These are phyloP conservation scores for Thermothelomyces thermophilus DNA, from an alignment of 2,329 filamentous ascomycete genomes.

Conservation along the genomic window DNA sequence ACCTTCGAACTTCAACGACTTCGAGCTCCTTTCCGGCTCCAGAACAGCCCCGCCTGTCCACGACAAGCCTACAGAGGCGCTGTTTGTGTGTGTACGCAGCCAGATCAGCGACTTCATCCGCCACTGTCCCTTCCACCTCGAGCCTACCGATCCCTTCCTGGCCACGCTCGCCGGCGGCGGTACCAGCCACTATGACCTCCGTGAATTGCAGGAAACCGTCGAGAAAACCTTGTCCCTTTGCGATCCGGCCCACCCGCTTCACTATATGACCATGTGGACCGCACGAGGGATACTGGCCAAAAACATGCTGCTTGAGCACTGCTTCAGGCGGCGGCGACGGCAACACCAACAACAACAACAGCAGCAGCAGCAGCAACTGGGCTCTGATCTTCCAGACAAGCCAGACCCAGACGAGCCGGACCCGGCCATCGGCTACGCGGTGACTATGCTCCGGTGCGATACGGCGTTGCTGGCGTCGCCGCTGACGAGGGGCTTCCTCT, in stretches of 20 bases:
- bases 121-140: constrained; percentile 30
- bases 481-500: constrained; percentile 31
- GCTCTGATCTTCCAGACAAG: no score
- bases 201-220: constrained; percentile 33
- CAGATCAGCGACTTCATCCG: constrained; percentile 36
- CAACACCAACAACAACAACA: constrained; percentile 24
- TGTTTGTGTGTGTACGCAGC: constrained; percentile 37
- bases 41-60: constrained; percentile 28
- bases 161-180: constrained; percentile 27
- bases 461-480: constrained; percentile 29
- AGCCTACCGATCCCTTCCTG: constrained; percentile 30
- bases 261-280: constrained; percentile 37
- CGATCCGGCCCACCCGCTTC: constrained; percentile 33
- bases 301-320: constrained; percentile 43
- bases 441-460: constrained; percentile 34
- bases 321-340: constrained; percentile 27
- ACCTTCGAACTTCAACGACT: constrained; percentile 41
- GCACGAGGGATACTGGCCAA: constrained; percentile 41
- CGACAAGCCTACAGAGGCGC: constrained; percentile 35
- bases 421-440: constrained; percentile 27
- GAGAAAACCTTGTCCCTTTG: constrained; percentile 40
- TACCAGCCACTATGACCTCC: constrained; percentile 25
- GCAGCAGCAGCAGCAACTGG: no score
- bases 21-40: constrained; percentile 38
- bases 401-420: constrained; percentile 23